Base-by-base conservation (phyloP, 2,329 filamentous ascomycete species). In the Lachnellula arida region DNA sequence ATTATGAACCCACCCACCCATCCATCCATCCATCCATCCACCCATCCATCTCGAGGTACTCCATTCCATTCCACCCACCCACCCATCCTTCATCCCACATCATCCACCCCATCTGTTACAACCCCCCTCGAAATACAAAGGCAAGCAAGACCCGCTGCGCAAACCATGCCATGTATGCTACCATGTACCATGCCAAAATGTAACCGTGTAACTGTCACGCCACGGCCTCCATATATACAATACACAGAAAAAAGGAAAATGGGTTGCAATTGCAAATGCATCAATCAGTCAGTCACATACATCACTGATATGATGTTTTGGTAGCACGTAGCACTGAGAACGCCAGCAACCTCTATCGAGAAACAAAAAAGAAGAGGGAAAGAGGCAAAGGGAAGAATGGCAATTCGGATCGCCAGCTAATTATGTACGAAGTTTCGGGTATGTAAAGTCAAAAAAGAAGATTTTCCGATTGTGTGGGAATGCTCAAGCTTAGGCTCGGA, bases 381-480 rank as follows among this genome's bases (percentile, higher is more conserved):
- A 48, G 43, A 48, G 40, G 28, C 8, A 2, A 32, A 32, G 8
- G 28, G 28, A 32, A 32, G 28, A 32, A 32, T 11, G 28, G 28
- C 28, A 32, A 11, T 28, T 28, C 25, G 25, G 25, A 8, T 9
- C 25, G 25, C 25, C n/a, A 28, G 40, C 11, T 55, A 55, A 62
- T 63, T 65, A 67, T 66, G 55, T 65, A 65, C 65, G 50, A 51
- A 19, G 54, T 46, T 40, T 34, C 28, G 54, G 44, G 57, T 61
- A 63, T 59, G 49, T 57, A 54, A 57, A 49, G 49, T 48, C 53
- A 55, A 49, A 32, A 28, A 46, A 50, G 53, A 19, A 49, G 12
- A 22, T 49, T 44, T 32, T 52, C 57, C 28, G 59, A 48, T 56
- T 59, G 62, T 53, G 59, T 28, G 56, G 54, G 58, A 58, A 60